Base-by-base conservation (phyloP, 495 filamentous ascomycete genomes). In the Penicillium paxilli region DNA sequence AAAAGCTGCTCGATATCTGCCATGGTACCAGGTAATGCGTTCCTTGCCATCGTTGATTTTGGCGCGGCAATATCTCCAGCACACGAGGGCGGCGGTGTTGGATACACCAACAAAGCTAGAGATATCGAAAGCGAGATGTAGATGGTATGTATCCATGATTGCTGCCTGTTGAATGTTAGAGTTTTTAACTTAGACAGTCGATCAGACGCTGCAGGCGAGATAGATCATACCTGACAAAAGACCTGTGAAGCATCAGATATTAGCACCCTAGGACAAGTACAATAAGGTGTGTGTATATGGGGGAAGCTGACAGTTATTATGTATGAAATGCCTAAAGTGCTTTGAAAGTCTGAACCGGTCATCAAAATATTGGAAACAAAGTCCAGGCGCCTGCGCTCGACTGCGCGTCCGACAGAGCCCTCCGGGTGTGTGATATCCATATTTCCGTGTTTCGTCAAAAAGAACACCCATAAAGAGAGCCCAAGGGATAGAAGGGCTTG, bases 371-470 rank as follows among this genome's bases (percentile, higher is more conserved):
- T 58, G 2, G 58, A 66, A 14, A 63, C 62, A 16, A 59, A 70
- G 11, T 68, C 65, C 25, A 74, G 46, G 42, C 68, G 58, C 33
- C 64, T 71, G 37, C 63, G 52, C 24, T 71, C 62, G 12, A 62
- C 66, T 22, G 44, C 63, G 52, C 56, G 59, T 44, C 63, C 52
- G 12, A 53, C 23, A 4, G 60, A 66, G 41, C 64, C 70, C 20
- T 70, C 64, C 7, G 58, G 57, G 30, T 67, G 63, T 20, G 52
- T 52, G 42, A 58, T 40, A 17, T 60, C 58, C 52, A 60, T 60
- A 49, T 73, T 71, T 62, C 72, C 68, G 65, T 68, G 65, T 44
- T 71, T 61, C 52, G 75, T 69, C 50, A 75, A 33, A 67, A 76
- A 60, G 68, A 77, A 65, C 48, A 77, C 62, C 73, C 75, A 67